Conservation (phyloP, 495 filamentous ascomycete genomes). For the Penicillium chermesinum region DNA sequence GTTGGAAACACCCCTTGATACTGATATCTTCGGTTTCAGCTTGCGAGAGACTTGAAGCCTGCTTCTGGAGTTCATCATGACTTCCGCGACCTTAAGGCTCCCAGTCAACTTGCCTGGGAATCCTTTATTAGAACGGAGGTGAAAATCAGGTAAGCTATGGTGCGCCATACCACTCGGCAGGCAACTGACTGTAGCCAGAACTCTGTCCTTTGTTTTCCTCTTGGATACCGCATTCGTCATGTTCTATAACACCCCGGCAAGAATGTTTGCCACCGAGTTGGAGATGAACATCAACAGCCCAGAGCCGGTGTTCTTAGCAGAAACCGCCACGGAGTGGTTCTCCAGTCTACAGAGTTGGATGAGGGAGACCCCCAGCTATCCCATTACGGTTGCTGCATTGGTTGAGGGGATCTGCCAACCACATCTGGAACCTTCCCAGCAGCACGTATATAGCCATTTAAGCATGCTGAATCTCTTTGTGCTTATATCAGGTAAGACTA, state of each 20-base stretch:
- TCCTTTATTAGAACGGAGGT: constrained; percentile 10
- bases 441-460: background rate
- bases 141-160: constrained; percentile 12
- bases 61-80: constrained; percentile 9
- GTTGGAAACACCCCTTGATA: background rate
- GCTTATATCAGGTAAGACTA: background rate
- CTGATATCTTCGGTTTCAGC: constrained; percentile 5
- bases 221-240: constrained; percentile 25
- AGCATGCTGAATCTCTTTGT: background rate
- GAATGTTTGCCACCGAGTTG: constrained; percentile 29
- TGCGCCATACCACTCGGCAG: background rate
- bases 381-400: background rate
- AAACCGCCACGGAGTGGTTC: constrained; percentile 1
- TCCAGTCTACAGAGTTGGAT: background rate
- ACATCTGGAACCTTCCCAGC: background rate
- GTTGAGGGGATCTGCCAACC: background rate
- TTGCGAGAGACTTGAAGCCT: constrained; percentile 19
- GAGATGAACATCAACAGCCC: constrained; percentile 22
- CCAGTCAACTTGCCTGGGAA: background rate
- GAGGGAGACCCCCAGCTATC: background rate
- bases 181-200: constrained; percentile 1
- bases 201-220: constrained; percentile 22
- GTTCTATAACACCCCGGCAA: constrained; percentile 27
- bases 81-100: background rate
- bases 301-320: constrained; percentile 28